Conservation (phyloP, 495 filamentous ascomycete species). For the Xylaria sp. region DNA sequence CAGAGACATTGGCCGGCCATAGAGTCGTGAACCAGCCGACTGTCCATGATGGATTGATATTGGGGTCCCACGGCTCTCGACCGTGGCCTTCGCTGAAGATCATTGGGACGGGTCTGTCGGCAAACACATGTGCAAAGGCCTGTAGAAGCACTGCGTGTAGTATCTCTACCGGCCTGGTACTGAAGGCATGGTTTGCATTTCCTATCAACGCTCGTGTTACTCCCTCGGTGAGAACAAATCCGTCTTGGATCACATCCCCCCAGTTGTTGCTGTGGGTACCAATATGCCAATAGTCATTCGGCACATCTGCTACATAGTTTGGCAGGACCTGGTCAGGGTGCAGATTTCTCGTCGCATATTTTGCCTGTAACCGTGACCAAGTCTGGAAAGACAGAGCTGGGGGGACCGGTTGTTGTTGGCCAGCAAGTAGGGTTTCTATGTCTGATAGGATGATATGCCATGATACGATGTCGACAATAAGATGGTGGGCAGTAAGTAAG, state of each 20-base stretch:
- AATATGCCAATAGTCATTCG: conserved; percentile 34
- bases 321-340: conserved; percentile 28
- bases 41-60: conserved; percentile 35
- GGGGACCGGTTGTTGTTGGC: conserved; percentile 30
- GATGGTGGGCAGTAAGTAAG: conserved; percentile 63
- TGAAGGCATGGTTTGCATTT: conserved; percentile 32
- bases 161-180: conserved; percentile 39
- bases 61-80: conserved; percentile 38
- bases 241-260: conserved; percentile 26
- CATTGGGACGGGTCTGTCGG: conserved; percentile 51
- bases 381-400: conserved; percentile 57
- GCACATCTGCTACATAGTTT: conserved; percentile 13
- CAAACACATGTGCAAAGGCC: conserved; percentile 40
- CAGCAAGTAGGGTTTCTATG: conserved; percentile 60
- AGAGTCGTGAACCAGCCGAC: conserved; percentile 46
- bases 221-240: conserved; percentile 29
- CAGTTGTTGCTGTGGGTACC: conserved; percentile 35
- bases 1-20: conserved; percentile 34
- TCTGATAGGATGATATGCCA: conserved; percentile 68
- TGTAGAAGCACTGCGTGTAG: conserved; percentile 34
- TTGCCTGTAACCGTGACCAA: conserved; percentile 48
- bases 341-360: conserved; percentile 27
- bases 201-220: conserved; percentile 33
- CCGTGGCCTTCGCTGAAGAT: conserved; percentile 50
- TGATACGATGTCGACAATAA: conserved; percentile 69